Base-by-base conservation (phyloP, 1,284 basidiomycete genomes). In the Agroathelia rolfsii region DNA sequence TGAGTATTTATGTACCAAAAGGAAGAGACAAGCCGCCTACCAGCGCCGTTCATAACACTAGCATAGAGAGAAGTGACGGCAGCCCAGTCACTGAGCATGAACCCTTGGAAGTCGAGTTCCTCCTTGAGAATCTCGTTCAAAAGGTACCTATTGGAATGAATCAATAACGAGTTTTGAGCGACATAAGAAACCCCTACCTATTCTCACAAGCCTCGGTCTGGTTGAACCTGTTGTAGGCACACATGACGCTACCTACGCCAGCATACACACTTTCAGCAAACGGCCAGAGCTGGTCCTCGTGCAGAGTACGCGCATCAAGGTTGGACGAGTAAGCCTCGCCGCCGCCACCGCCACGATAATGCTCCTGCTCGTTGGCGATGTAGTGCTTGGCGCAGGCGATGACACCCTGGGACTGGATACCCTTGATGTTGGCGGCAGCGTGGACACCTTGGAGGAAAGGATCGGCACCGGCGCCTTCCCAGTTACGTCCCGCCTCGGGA, bases 391-490 rank as follows among this genome's bases (percentile, higher is more conserved):
- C 64, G 21, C 48, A 53, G 2, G 58, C 53, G 8, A 53, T 66
- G 1, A 73, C 66, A 21, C 68, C 67, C 1, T 53, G 47, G 22
- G 50, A 44, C 43, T 74, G 71, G 19, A 69, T 48, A 3, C 70
- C 69, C 12, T 52, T 42, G 41, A 72, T 54, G 11, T 62, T 66
- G 40, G 58, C 49, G 18, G 54, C 58, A 0, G 63, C 56, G 0
- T 56, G 61, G 35, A 59, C 58, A 14, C 62, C 60, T 42, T 52
- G 42, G 7, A 72, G 54, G 44, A 64, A 70, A 2, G 67, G 64
- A 40, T 59, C 53, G 4, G 64, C 66, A 33, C 76, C 69, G 41
- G 76, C 78, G 17, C 74, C 70, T 51, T 78, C 83, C 76, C 78
- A 88, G 49, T 69, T 79, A 19, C 84, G 67, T 2, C 85, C 84